Percentiles rank a stretch among this genome's conserved stretches.
These are phyloP conservation scores for Daldinia concentrica DNA, from an alignment of 495 filamentous ascomycete species.

Conservation along the genomic window DNA sequence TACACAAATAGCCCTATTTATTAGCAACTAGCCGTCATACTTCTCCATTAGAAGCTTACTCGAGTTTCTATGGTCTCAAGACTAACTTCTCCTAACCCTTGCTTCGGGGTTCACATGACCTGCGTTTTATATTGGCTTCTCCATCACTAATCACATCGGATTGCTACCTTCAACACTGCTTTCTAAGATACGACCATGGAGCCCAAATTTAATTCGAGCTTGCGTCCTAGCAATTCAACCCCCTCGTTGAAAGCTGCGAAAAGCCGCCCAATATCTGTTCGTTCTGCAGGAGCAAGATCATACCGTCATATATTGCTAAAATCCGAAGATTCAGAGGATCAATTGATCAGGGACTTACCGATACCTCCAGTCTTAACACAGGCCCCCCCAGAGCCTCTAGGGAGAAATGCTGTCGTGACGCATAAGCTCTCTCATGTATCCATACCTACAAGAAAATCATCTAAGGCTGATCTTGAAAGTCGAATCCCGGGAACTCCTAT, in stretches of 20 bases:
- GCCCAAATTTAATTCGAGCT: background rate
- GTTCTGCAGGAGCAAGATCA: conserved; percentile 25
- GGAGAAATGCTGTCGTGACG: conserved; percentile 8
- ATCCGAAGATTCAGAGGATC: conserved; percentile 17
- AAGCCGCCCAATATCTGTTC: conserved; percentile 31
- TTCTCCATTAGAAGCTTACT: background rate
- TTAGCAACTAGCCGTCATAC: conserved; percentile 7
- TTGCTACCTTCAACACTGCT: background rate
- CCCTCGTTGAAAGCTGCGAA: conserved; percentile 34
- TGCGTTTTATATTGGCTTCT: background rate
- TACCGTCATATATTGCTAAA: conserved; percentile 39
- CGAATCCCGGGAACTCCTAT: conserved; percentile 1
- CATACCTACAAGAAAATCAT: conserved; percentile 14
- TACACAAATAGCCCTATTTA: conserved; percentile 18
- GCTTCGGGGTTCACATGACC: background rate
- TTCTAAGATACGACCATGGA: conserved; percentile 13
- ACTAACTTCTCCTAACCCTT: background rate
- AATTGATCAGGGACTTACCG: conserved; percentile 33
- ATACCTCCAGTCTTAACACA: conserved; percentile 39
- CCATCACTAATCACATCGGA: background rate
- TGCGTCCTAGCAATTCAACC: conserved; percentile 36
- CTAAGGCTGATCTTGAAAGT: background rate
- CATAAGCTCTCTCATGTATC: conserved; percentile 16
- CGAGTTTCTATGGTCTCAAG: background rate
- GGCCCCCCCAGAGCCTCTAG: conserved; percentile 1